A percentile compares a stretch with the other conserved stretches of the same genome.
These are phyloP conservation scores for Penstemon newberryi DNA, from an alignment of 257 asterid species.

Conservation along the genomic window DNA sequence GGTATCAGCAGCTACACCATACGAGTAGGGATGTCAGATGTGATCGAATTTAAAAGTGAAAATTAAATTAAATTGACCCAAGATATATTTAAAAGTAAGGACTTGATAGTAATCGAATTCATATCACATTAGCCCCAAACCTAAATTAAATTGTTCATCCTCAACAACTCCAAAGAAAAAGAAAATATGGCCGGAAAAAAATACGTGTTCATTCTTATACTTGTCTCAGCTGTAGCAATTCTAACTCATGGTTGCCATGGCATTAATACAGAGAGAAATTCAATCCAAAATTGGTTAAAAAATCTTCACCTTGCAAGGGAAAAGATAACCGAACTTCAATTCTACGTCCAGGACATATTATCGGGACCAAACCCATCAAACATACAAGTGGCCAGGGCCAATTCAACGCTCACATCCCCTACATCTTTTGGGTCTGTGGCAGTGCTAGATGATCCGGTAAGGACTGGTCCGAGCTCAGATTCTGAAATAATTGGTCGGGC, in stretches of 20 bases:
- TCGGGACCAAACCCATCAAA: conserved; percentile 25
- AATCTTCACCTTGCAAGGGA: conserved; percentile 11
- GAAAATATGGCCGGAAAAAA: conserved; percentile 16
- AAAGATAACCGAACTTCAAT: conserved; percentile 28
- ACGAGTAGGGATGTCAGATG: no score
- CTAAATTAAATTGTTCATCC: not conserved
- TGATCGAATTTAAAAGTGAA: no score
- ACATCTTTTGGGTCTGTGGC: not conserved
- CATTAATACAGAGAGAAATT: conserved; percentile 1
- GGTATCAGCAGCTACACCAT: not conserved
- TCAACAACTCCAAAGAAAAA: not conserved
- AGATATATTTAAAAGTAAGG: no score
- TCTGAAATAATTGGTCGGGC: conserved; percentile 40
- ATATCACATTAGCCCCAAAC: no score
- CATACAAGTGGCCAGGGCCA: conserved; percentile 27
- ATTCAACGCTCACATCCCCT: conserved; percentile 18
- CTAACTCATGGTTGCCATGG: not conserved
- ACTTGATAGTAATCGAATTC: no score
- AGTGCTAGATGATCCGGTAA: conserved; percentile 24
- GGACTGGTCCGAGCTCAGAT: conserved; percentile 25
- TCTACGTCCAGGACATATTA: conserved; percentile 35
- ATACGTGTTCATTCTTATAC: not conserved
- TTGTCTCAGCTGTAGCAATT: conserved; percentile 9
- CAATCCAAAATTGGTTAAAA: conserved; percentile 5
- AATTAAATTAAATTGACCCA: no score